These are phyloP conservation scores for Rosa chinensis DNA, from an alignment of 306 rosid species.

Conservation along the genomic window DNA sequence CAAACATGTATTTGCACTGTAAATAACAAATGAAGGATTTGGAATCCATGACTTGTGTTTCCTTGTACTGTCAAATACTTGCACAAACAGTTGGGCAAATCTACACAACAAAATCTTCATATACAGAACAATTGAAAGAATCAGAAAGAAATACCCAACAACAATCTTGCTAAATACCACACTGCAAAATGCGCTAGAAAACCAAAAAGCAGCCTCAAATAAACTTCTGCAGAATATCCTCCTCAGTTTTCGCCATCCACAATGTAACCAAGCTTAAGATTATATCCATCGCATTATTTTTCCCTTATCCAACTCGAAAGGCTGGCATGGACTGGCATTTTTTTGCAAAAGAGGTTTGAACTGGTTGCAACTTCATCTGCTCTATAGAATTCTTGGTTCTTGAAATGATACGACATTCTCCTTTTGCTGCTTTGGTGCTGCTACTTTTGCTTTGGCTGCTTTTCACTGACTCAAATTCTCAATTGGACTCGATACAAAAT, in stretches of 20 bases:
- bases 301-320: conserved; percentile 67
- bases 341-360: conserved; percentile 60
- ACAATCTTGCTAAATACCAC: background rate
- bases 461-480: conserved; percentile 85
- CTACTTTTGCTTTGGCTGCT: conserved; percentile 64
- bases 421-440: conserved; percentile 34
- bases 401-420: conserved; percentile 46
- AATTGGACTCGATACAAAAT: conserved; percentile 46
- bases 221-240: background rate
- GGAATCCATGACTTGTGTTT: too few relatives aligned
- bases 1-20: too few relatives aligned
- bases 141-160: too few relatives aligned
- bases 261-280: background rate
- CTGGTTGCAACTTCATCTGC: conserved; percentile 13
- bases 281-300: background rate
- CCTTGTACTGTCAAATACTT: too few relatives aligned
- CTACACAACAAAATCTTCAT: too few relatives aligned
- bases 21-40: too few relatives aligned
- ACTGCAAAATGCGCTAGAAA: conserved; percentile 24
- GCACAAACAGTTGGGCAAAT: too few relatives aligned
- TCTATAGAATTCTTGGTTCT: conserved; percentile 24
- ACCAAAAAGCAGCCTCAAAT: conserved; percentile 19
- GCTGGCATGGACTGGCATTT: conserved; percentile 60
- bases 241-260: conserved; percentile 13
- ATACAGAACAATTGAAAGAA: too few relatives aligned